phyloP scores from a whole-genome alignment of 2,329 filamentous ascomycete genomes.

The Colletotrichum zoysiae region DNA sequence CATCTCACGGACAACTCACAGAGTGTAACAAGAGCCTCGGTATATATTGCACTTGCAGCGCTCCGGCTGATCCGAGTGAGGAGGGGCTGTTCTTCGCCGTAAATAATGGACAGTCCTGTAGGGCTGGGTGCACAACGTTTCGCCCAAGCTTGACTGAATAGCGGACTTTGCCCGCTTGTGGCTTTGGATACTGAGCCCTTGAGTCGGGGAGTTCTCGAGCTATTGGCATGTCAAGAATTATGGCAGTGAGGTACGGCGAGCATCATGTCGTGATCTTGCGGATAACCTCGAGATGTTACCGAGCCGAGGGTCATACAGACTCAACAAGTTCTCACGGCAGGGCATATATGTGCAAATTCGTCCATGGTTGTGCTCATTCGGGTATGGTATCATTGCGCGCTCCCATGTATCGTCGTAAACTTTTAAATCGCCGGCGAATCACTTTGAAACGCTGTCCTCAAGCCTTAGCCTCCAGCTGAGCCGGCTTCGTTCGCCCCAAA shows the following conservation, averaged over 20 bases:
- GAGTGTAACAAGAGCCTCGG: neutral
- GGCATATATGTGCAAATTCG: neutral
- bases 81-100: neutral
- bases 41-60: neutral
- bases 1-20: neutral
- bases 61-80: neutral
- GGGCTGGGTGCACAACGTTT: neutral
- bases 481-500: constrained; percentile 79
- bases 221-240: neutral
- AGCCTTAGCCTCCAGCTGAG: constrained; percentile 45
- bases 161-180: neutral
- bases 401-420: neutral
- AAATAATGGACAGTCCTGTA: neutral
- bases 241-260: no score
- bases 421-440: neutral
- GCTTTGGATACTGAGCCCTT: neutral
- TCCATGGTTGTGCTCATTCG: neutral
- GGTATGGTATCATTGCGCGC: constrained; percentile 19
- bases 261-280: neutral
- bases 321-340: neutral
- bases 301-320: neutral
- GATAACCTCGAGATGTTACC: neutral
- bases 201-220: neutral
- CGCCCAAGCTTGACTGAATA: neutral
- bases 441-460: neutral